A percentile compares a stretch with the other conserved stretches of the same genome.
Evolutionary conservation across 768 basidiomycete species (phyloP).

Genomic region (Asterophora lycoperdoides): DNA sequence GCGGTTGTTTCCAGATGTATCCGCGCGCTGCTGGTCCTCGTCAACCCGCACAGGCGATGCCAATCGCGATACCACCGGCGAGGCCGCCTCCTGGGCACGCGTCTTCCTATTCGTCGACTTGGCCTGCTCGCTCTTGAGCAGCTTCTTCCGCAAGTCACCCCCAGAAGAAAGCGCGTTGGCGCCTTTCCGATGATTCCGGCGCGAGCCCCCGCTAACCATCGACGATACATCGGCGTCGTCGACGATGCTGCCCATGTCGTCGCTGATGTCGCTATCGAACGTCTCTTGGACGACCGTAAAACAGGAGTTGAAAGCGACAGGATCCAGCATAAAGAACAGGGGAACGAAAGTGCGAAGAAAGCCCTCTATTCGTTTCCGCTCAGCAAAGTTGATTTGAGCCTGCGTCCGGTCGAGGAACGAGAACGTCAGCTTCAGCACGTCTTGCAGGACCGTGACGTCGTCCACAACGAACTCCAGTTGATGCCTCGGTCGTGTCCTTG

Average conservation of each 20-base stretch:
- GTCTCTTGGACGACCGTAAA: constrained; percentile 58
- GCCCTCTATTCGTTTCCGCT: constrained; percentile 78
- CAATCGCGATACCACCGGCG: constrained; percentile 53
- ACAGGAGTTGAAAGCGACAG: constrained; percentile 62
- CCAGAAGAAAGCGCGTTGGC: constrained; percentile 27
- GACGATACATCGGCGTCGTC: constrained; percentile 38
- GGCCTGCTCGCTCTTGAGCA: constrained; percentile 80
- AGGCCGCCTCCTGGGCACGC: constrained; percentile 42
- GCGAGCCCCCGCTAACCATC: constrained; percentile 36
- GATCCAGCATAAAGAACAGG: constrained; percentile 72
- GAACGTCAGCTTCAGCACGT: constrained; percentile 83
- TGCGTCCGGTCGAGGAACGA: constrained; percentile 89
- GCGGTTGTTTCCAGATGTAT: constrained; percentile 26
- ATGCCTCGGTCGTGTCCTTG: constrained; percentile 62
- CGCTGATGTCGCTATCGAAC: constrained; percentile 53
- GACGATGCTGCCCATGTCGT: constrained; percentile 36
- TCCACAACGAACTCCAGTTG: constrained; percentile 79
- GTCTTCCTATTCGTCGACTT: constrained; percentile 63
- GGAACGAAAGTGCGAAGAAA: constrained; percentile 76
- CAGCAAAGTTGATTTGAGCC: constrained; percentile 62
- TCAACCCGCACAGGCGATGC: constrained; percentile 58
- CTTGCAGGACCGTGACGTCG: constrained; percentile 76
- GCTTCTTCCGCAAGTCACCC: constrained; percentile 72
- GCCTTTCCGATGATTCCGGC: constrained; percentile 26
- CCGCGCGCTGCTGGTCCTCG: constrained; percentile 30